A percentile compares a stretch with the other conserved stretches of the same genome.
Evolutionary conservation across 139 green algal genomes (phyloP).

Genomic region (Zygnema cylindricum): DNA sequence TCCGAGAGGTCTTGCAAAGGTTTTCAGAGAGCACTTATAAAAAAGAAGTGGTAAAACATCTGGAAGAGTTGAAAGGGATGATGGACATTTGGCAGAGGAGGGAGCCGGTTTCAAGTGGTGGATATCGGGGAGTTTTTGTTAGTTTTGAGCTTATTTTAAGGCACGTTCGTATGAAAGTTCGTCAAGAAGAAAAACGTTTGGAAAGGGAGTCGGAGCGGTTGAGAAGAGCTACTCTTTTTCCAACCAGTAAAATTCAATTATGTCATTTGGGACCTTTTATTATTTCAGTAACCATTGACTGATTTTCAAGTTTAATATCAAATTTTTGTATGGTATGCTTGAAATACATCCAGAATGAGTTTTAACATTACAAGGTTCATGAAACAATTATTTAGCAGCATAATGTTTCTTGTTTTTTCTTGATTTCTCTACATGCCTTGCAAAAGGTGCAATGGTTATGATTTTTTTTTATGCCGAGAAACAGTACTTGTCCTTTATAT

Average conservation of each 20-base stretch:
- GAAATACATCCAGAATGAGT: too few relatives aligned
- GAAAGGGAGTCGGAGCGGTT: slow-evolving; percentile 16
- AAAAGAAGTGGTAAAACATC: neutral
- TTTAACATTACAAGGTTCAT: too few relatives aligned
- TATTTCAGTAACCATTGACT: too few relatives aligned
- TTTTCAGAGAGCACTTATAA: slow-evolving; percentile 21
- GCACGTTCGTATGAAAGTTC: neutral
- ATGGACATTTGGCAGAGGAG: slow-evolving; percentile 37
- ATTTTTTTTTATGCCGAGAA: too few relatives aligned
- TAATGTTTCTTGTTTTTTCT: too few relatives aligned
- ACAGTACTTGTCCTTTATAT: too few relatives aligned
- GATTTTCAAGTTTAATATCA: too few relatives aligned
- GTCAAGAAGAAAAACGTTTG: neutral
- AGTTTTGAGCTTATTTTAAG: neutral
- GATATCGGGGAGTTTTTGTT: neutral
- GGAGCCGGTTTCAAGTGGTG: slow-evolving; percentile 19
- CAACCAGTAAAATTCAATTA: neutral
- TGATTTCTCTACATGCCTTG: too few relatives aligned
- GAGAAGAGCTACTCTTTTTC: slow-evolving; percentile 1
- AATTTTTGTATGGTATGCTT: too few relatives aligned
- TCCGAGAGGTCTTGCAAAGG: neutral
- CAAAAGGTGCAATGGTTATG: too few relatives aligned
- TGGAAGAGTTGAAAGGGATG: neutral
- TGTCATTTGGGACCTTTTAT: neutral
- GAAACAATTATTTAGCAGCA: too few relatives aligned